Percentiles rank a stretch among this genome's conserved stretches.
These are phyloP conservation scores for Leishmania gerbilli DNA, from an alignment of 208 protist species.

Conservation along the genomic window DNA sequence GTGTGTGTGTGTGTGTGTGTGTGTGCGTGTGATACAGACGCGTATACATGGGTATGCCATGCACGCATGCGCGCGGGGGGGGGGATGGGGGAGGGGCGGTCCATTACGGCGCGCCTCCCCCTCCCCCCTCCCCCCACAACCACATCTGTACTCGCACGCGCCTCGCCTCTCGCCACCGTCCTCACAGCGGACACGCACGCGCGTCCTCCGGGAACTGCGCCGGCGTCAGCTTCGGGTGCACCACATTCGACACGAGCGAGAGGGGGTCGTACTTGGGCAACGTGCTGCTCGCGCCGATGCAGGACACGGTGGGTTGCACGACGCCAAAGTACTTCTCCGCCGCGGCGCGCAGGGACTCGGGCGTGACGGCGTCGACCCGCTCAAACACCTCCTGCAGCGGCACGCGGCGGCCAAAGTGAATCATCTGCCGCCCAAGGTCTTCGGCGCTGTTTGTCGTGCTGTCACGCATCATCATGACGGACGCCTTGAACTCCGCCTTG, in stretches of 20 bases:
- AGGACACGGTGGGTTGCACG: slow-evolving; percentile 68
- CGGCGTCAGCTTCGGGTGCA: slow-evolving; percentile 48
- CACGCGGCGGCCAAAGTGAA: slow-evolving; percentile 89
- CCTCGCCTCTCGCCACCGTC: neutral
- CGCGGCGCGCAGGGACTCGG: slow-evolving; percentile 77
- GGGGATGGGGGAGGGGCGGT: neutral
- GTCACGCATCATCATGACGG: slow-evolving; percentile 94
- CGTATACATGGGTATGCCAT: too few relatives aligned
- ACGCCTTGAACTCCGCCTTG: slow-evolving; percentile 94
- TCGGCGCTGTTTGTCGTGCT: slow-evolving; percentile 94
- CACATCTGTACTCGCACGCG: neutral
- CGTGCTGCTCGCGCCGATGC: slow-evolving; percentile 71
- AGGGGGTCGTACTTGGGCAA: slow-evolving; percentile 63
- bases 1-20: too few relatives aligned
- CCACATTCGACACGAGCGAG: slow-evolving; percentile 30
- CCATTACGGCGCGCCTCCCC: neutral
- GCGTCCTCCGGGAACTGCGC: slow-evolving; percentile 21
- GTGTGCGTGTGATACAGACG: too few relatives aligned
- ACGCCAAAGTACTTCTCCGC: slow-evolving; percentile 63
- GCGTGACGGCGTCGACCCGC: slow-evolving; percentile 92
- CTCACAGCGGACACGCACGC: slow-evolving; percentile 23
- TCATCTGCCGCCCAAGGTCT: slow-evolving; percentile 97
- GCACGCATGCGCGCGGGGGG: neutral
- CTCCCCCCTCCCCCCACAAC: neutral
- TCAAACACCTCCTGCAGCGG: slow-evolving; percentile 92